Evolutionary conservation across 176 grass and related monocot species (phyloP).

Genomic region (Chloris gayana): DNA sequence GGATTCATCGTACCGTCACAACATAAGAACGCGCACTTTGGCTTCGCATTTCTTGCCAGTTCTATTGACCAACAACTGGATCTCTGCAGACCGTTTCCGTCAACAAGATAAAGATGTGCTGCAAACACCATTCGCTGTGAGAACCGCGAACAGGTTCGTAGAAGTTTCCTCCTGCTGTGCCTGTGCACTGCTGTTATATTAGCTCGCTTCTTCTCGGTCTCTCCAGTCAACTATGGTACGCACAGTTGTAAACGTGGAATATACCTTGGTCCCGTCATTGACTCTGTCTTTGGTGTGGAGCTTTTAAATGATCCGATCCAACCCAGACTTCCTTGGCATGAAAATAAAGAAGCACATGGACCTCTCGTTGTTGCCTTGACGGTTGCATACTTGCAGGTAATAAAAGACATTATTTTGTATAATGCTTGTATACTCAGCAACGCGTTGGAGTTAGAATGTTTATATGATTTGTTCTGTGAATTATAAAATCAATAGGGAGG

Average conservation of each 20-base stretch:
- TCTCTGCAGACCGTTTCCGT: neutral
- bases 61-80: neutral
- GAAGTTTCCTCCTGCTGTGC: neutral
- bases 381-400: no score
- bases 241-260: neutral
- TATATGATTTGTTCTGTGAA: neutral
- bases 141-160: neutral
- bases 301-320: no score
- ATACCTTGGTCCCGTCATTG: neutral
- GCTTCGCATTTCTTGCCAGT: neutral
- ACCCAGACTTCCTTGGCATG: no score
- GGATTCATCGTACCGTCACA: slow-evolving; percentile 24
- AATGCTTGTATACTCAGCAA: no score
- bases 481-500: neutral
- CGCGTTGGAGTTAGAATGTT: neutral
- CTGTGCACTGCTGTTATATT: neutral
- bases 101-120: neutral
- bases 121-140: neutral
- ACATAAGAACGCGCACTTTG: neutral
- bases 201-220: neutral
- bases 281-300: neutral
- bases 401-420: no score
- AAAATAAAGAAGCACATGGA: no score
- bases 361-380: no score
- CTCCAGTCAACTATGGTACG: neutral